These are phyloP conservation scores for Myriosclerotinia duriaeana DNA, from an alignment of 2,329 filamentous ascomycete genomes.

Conservation along the genomic window DNA sequence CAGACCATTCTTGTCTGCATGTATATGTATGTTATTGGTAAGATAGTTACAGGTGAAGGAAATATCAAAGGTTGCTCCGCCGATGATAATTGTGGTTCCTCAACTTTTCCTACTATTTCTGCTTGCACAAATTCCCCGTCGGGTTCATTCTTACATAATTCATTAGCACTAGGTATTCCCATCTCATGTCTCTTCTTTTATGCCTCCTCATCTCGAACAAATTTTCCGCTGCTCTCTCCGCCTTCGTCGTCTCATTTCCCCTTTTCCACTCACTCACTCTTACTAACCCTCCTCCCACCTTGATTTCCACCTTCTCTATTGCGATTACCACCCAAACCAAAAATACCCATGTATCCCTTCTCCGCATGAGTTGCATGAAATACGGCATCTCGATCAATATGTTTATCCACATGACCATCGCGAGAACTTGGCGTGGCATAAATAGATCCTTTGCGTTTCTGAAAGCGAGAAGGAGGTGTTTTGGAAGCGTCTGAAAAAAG, in stretches of 20 bases:
- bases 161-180: slow-evolving; percentile 3
- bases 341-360: slow-evolving; percentile 40
- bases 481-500: slow-evolving; percentile 18
- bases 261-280: slow-evolving; percentile 12
- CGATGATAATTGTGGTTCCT: background rate
- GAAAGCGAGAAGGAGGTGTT: slow-evolving; percentile 50
- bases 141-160: background rate
- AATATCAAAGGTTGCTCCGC: slow-evolving; percentile 16
- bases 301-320: slow-evolving; percentile 10
- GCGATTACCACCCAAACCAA: background rate
- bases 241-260: background rate
- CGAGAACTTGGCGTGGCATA: slow-evolving; percentile 64
- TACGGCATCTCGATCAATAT: slow-evolving; percentile 52
- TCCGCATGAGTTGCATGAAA: slow-evolving; percentile 61
- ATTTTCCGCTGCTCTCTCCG: background rate
- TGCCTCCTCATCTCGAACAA: slow-evolving; percentile 3
- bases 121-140: background rate
- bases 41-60: slow-evolving; percentile 11
- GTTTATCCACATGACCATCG: slow-evolving; percentile 62
- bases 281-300: slow-evolving; percentile 21
- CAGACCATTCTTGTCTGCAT: slow-evolving; percentile 8
- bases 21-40: slow-evolving; percentile 22
- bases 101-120: slow-evolving; percentile 1
- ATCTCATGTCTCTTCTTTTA: slow-evolving; percentile 9
- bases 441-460: slow-evolving; percentile 68